Evolutionary conservation across 169 alveolate genomes (phyloP).

Genomic region (Eimeria sp.): DNA sequence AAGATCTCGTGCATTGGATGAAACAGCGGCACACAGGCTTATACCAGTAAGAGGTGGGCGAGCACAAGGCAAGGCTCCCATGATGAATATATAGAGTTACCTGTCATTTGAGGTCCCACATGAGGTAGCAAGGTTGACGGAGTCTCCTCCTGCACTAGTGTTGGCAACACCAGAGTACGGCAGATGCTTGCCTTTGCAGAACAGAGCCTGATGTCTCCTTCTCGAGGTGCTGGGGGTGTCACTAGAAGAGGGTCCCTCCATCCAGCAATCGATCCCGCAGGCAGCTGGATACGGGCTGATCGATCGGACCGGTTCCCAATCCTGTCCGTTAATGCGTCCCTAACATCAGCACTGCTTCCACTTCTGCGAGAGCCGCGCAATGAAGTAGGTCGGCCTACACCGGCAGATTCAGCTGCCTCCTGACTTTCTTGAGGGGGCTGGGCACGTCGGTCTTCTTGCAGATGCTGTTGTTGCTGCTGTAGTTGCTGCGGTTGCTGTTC

Average conservation of each 20-base stretch:
- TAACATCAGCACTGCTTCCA: not conserved
- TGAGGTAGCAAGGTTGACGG: conserved; percentile 39
- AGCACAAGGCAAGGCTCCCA: not conserved
- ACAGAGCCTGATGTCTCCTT: conserved; percentile 69
- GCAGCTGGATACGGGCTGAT: conserved; percentile 30
- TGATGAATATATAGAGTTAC: not conserved
- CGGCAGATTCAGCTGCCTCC: conserved; percentile 12
- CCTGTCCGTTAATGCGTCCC: not conserved
- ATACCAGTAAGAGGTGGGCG: not conserved
- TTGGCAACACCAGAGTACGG: not conserved
- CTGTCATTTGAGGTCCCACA: conserved; percentile 75
- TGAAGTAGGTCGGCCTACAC: not conserved
- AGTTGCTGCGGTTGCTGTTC: conserved; percentile 49
- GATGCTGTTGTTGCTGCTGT: conserved; percentile 25
- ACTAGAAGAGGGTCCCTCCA: conserved; percentile 7
- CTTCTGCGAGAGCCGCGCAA: conserved; percentile 32
- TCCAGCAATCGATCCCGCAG: conserved; percentile 36
- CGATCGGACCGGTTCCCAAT: conserved; percentile 18
- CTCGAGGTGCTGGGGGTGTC: conserved; percentile 30
- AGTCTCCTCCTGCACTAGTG: conserved; percentile 28
- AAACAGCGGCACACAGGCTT: not conserved
- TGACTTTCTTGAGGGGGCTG: not conserved
- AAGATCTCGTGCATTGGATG: not conserved
- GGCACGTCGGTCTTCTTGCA: conserved; percentile 10
- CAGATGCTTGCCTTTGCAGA: conserved; percentile 63